Base-by-base conservation (phyloP, 495 filamentous ascomycete species). In the Penicillium cinerascens region DNA sequence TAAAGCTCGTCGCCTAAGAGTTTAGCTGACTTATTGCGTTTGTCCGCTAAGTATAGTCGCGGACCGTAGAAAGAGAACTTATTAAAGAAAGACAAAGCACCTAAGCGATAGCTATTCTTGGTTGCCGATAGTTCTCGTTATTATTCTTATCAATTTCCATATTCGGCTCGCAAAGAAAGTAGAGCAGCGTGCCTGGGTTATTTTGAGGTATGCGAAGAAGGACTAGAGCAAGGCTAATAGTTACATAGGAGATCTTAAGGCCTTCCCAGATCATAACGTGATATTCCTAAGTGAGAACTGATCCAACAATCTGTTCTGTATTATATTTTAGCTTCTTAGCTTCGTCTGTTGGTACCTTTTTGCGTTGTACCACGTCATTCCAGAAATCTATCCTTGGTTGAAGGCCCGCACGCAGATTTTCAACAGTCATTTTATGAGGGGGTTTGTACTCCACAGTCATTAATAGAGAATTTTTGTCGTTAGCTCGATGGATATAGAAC, bases 371-470 rank as follows among this genome's bases (percentile, higher is more conserved):
- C 15, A 68, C 40, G 6, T 61, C 51, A 8, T 61, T 43, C 57
- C 47, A 66, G n/a, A 67, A 59, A 4, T 60, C 39, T 42, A 63
- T 63, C 6, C 23, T 15, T 21, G 52, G 60, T 26, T 54, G 58
- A 37, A 73, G 59, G 22, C 68, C 65, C 38, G 46, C 47, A 16
- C 63, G 63, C 38, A 73, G 54, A 52, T 55, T 59, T 29, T 62
- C 60, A 21, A 65, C 56, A 23, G 64, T 52, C 2, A 73, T 59
- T 51, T 74, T 74, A 47, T 72, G 64, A 25, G 65, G 61, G 18
- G 68, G 64, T 42, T 74, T 74, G 46, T 72, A 71, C 48, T 70
- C 62, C 18, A 71, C 61, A 2, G 57, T 64, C 20, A 52, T 65
- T 44, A 68, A 59, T 15, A 66, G 39, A 42, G 58, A 55, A 39